A percentile compares a stretch with the other conserved stretches of the same genome.
Evolutionary conservation across 2,329 filamentous ascomycete species (phyloP).

Genomic region (Orbilia ellipsospora): DNA sequence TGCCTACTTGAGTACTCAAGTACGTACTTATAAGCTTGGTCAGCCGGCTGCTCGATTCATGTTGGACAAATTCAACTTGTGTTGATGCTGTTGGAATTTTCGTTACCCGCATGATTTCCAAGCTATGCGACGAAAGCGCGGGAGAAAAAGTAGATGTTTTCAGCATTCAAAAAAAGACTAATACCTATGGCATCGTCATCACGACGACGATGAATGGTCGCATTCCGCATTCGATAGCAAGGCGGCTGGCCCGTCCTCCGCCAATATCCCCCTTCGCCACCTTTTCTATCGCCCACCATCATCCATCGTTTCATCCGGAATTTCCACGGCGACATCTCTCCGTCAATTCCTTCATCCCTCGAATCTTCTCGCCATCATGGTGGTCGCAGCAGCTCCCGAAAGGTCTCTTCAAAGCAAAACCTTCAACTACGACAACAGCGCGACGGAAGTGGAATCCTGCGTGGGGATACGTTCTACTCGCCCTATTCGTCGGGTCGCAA

Average conservation of each 20-base stretch:
- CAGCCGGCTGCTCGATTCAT: too few species aligned
- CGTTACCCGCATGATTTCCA: too few species aligned
- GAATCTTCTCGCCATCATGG: constrained; percentile 43
- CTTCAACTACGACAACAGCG: neutral
- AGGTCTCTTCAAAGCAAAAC: constrained; percentile 26
- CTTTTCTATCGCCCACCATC: constrained; percentile 20
- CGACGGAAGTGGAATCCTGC: constrained; percentile 48
- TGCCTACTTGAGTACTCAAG: too few species aligned
- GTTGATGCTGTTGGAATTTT: too few species aligned
- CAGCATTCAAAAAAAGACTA: too few species aligned
- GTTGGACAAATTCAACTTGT: too few species aligned
- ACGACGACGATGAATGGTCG: constrained; percentile 23
- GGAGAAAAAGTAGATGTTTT: too few species aligned
- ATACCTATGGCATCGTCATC: too few species aligned
- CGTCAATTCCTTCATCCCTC: constrained; percentile 52
- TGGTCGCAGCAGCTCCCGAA: constrained; percentile 51
- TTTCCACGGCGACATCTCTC: constrained; percentile 35
- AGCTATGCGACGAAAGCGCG: too few species aligned
- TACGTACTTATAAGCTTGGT: too few species aligned
- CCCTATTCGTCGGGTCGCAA: constrained; percentile 87
- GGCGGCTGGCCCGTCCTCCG: constrained; percentile 17
- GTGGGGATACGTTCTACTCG: constrained; percentile 69
- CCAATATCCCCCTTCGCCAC: constrained; percentile 28
- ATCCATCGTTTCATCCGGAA: neutral
- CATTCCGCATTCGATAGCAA: constrained; percentile 16